phyloP scores from a whole-genome alignment of 129 eudicot genomes.

The Flaveria trinervia region DNA sequence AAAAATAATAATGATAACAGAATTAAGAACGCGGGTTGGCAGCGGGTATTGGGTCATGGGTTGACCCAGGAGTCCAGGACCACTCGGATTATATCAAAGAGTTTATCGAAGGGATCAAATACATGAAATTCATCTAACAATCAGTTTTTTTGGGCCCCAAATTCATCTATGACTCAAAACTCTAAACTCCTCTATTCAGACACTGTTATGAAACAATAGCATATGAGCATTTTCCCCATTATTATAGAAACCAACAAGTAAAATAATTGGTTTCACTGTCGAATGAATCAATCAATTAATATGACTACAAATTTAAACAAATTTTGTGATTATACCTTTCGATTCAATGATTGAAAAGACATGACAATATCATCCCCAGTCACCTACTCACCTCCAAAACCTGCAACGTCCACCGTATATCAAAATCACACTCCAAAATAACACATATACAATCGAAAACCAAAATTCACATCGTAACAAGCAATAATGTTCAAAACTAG shows the following conservation, averaged over 20 bases:
- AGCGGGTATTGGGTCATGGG: too few species aligned
- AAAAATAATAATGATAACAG: too few species aligned
- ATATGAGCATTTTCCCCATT: constrained; percentile 4
- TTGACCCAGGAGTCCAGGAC: too few species aligned
- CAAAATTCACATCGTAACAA: neutral
- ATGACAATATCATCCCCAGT: constrained; percentile 12
- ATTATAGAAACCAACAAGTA: constrained; percentile 22
- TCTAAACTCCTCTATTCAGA: constrained; percentile 14
- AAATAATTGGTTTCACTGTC: neutral
- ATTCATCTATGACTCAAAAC: constrained; percentile 19
- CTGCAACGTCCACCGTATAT: constrained; percentile 20
- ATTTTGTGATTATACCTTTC: constrained; percentile 30
- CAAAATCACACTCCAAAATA: constrained; percentile 1
- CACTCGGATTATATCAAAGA: too few species aligned
- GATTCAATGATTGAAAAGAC: constrained; percentile 22
- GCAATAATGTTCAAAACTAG: neutral
- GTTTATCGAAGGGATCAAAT: constrained; percentile 22
- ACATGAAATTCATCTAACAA: constrained; percentile 21
- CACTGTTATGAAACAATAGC: constrained; percentile 10
- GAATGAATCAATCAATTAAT: constrained; percentile 24
- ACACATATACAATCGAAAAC: neutral
- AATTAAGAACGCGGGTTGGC: too few species aligned
- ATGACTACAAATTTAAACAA: constrained; percentile 27
- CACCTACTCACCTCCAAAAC: constrained; percentile 15
- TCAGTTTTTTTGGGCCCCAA: constrained; percentile 2